Conservation (phyloP, 2,329 filamentous ascomycete species). For the Colletotrichum cuscutae region DNA sequence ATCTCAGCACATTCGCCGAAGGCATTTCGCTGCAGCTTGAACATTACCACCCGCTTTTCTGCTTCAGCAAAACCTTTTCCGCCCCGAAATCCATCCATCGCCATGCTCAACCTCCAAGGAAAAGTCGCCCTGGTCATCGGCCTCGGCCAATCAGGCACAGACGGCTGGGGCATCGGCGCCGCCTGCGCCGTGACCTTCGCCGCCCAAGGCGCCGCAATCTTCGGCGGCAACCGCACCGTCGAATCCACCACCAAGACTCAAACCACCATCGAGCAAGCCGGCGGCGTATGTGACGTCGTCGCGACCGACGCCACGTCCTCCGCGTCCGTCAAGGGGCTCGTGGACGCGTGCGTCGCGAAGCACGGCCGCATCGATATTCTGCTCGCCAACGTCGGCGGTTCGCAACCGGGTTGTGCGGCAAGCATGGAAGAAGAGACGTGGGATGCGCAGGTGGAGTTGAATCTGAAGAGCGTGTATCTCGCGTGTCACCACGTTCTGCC, state of each 20-base stretch:
- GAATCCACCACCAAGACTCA: slow-evolving; percentile 51
- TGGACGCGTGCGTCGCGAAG: slow-evolving; percentile 61
- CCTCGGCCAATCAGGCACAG: slow-evolving; percentile 53
- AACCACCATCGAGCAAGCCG: slow-evolving; percentile 47
- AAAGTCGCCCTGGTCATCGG: slow-evolving; percentile 59
- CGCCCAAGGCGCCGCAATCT: slow-evolving; percentile 58
- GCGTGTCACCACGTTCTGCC: slow-evolving; percentile 63
- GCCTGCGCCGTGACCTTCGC: slow-evolving; percentile 60
- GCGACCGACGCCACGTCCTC: slow-evolving; percentile 63
- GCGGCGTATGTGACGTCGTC: slow-evolving; percentile 51
- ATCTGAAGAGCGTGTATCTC: slow-evolving; percentile 66
- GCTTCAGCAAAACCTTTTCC: not conserved
- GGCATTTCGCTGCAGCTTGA: not conserved
- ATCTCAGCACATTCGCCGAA: not conserved
- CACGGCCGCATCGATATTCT: slow-evolving; percentile 69
- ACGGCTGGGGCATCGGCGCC: slow-evolving; percentile 62
- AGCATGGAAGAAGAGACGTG: slow-evolving; percentile 59
- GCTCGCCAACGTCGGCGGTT: slow-evolving; percentile 69
- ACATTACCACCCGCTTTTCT: slow-evolving; percentile 1
- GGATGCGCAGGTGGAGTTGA: slow-evolving; percentile 64
- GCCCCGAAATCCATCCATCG: not conserved
- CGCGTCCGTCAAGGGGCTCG: slow-evolving; percentile 60
- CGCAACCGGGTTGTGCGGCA: slow-evolving; percentile 62
- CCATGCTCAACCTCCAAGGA: slow-evolving; percentile 47
- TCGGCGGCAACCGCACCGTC: slow-evolving; percentile 60